phyloP scores from a whole-genome alignment of 192 early-diverging fungal genomes.

The Helicostylum pulchrum region DNA sequence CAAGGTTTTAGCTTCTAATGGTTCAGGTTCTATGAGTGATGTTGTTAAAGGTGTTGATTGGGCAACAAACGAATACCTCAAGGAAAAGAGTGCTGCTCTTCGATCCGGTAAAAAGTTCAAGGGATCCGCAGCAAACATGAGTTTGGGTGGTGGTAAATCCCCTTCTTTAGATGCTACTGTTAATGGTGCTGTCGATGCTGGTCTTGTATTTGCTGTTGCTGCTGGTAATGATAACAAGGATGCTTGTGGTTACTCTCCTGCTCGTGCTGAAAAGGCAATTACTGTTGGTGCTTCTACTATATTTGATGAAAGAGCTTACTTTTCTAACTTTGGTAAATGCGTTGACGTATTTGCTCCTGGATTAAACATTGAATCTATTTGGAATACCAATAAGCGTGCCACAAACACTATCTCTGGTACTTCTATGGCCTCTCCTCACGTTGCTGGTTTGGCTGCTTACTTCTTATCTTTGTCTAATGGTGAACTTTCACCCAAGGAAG shows the following conservation, averaged over 20 bases:
- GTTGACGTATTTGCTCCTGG: conserved; percentile 93
- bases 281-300: conserved; percentile 86
- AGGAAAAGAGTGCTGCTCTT: conserved; percentile 42
- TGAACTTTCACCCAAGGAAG: conserved; percentile 52
- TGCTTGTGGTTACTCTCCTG: conserved; percentile 88
- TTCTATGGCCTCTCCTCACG: conserved; percentile 77
- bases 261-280: conserved; percentile 74
- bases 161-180: conserved; percentile 80
- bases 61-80: conserved; percentile 57
- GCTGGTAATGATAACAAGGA: conserved; percentile 88
- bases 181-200: conserved; percentile 60
- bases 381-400: conserved; percentile 37
- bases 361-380: conserved; percentile 74
- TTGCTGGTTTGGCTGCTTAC: conserved; percentile 62
- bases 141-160: conserved; percentile 81
- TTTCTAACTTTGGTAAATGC: conserved; percentile 87
- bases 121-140: conserved; percentile 93
- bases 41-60: conserved; percentile 79
- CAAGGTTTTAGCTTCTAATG: conserved; percentile 90
- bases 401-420: conserved; percentile 56
- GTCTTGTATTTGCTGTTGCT: conserved; percentile 84
- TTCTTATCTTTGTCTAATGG: conserved; percentile 38
- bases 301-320: conserved; percentile 76
- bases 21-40: conserved; percentile 81
- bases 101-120: conserved; percentile 61